Evolutionary conservation across 345 rosid genomes (phyloP).

Genomic region (Salix caprea): DNA sequence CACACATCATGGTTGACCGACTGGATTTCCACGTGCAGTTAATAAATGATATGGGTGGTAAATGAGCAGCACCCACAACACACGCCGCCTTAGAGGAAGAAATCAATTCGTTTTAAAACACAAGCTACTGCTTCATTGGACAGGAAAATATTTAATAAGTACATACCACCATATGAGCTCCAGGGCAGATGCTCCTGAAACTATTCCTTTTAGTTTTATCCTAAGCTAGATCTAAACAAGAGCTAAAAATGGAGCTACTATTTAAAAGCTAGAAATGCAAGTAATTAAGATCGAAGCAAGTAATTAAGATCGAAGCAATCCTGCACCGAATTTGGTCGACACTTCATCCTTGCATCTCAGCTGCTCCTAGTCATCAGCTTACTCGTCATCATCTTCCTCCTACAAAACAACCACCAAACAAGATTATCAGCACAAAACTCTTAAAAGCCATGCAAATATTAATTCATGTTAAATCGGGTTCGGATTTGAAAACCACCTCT

Average conservation of each 20-base stretch:
- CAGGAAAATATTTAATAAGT: slow-evolving; percentile 17
- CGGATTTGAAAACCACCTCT: slow-evolving; percentile 32
- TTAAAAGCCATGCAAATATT: not conserved
- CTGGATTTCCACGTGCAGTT: no score
- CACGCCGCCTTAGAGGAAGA: no score
- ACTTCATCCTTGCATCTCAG: slow-evolving; percentile 8
- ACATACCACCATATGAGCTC: slow-evolving; percentile 23
- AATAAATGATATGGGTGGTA: no score
- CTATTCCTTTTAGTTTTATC: slow-evolving; percentile 4
- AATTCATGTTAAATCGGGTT: not conserved
- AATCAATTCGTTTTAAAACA: not conserved
- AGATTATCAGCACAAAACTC: not conserved
- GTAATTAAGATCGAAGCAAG: slow-evolving; percentile 17
- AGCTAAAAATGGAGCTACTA: not conserved
- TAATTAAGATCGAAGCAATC: slow-evolving; percentile 15
- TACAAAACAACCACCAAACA: slow-evolving; percentile 9
- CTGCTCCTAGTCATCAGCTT: not conserved
- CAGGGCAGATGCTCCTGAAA: slow-evolving; percentile 15
- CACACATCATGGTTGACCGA: no score
- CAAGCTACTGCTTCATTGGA: slow-evolving; percentile 21
- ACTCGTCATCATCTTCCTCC: slow-evolving; percentile 66
- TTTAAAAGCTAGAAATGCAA: not conserved
- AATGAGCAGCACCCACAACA: no score
- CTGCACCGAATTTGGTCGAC: slow-evolving; percentile 9
- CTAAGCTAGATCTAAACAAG: slow-evolving; percentile 18